Evolutionary conservation across 306 rosid species (phyloP), one percentile per base, ranked within the genome.

Genomic region (Trifolium dubium): DNA sequence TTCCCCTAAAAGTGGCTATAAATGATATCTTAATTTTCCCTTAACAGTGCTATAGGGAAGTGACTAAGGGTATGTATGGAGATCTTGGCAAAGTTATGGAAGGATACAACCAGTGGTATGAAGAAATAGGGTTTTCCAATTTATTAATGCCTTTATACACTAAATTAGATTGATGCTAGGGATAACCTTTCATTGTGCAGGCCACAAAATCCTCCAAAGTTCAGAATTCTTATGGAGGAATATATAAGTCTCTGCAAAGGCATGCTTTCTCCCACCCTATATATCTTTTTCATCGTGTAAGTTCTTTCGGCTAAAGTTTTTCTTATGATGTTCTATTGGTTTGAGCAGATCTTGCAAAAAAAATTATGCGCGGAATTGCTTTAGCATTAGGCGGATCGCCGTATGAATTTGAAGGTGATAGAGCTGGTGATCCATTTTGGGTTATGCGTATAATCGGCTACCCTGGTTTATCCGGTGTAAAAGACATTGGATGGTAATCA

Each of bases 391-490:
- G 93, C 10, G 97, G 96, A 72, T 86, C 96, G 6, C 89, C 95
- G 6, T 79, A 88, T 72, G 99, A 92, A 81, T 92, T 94, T 74
- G 99, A 94, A 83, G 99, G 95, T 46, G 81, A 85, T 6, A 89
- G 92, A 85, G 99, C 97, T 34, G 97, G 97, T 64, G 80, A 94
- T 82, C 86, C 99, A 50, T 94, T 94, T 77, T 94, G 97, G 97
- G 93, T 86, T 10, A 86, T 84, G 89, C 87, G 99, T 39, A 83
- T 91, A 37, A 80, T 89, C 14, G 99, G 97, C 78, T 92, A 94
- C 77, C 99, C 90, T 1, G 92, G 80, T 46, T 70, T 64, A 69
- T 39, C 89, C 75, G 14, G 81, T 51, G 80, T 79, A 31, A 88
- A 78, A 76, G 95, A 88, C 71, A 74, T 87, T 74, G 99, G 99